phyloP scores from a whole-genome alignment of 2,329 filamentous ascomycete genomes.

The Hymenoscyphus occultus region DNA sequence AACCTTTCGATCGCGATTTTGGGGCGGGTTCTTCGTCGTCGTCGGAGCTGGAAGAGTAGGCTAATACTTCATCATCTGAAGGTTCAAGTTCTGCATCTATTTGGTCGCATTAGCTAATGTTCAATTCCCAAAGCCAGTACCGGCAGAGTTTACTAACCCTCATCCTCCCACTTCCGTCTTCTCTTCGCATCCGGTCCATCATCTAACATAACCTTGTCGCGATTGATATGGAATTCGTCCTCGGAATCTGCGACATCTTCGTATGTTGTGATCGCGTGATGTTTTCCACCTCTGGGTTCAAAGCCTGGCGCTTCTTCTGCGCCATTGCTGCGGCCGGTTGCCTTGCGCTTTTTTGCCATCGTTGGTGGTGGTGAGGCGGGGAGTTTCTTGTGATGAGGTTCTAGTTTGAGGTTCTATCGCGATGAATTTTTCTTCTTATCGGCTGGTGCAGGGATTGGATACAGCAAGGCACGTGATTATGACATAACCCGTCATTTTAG shows the following conservation, averaged over 20 bases:
- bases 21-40: constrained; percentile 37
- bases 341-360: constrained; percentile 33
- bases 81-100: constrained; percentile 52
- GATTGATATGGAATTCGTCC: constrained; percentile 86
- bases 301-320: constrained; percentile 14
- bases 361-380: background rate
- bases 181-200: constrained; percentile 78
- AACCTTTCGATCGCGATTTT: constrained; percentile 13
- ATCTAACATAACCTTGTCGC: constrained; percentile 82
- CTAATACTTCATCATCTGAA: constrained; percentile 62
- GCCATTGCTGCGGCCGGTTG: constrained; percentile 11
- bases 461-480: background rate
- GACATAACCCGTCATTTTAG: background rate
- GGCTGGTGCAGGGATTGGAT: background rate
- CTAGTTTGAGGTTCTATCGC: background rate
- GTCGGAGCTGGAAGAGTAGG: constrained; percentile 45
- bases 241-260: constrained; percentile 91
- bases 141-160: constrained; percentile 45
- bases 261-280: constrained; percentile 47
- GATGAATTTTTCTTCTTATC: background rate
- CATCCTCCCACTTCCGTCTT: constrained; percentile 65
- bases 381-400: background rate
- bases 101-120: constrained; percentile 16
- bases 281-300: constrained; percentile 25
- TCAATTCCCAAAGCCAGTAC: background rate